phyloP scores from a whole-genome alignment of 2,329 filamentous ascomycete genomes.

The Ophiostoma australiae region DNA sequence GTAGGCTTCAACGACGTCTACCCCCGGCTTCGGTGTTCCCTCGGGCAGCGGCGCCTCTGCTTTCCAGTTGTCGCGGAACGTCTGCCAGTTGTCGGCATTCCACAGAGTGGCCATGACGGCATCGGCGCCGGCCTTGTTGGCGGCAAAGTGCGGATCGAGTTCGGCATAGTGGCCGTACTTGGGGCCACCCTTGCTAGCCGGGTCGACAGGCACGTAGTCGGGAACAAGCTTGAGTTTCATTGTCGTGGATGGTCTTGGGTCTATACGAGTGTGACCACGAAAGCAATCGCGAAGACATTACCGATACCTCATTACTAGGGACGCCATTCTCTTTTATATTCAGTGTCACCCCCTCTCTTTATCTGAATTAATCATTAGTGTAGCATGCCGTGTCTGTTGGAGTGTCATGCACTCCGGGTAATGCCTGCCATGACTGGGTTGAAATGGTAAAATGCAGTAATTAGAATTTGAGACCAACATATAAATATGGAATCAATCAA shows the following conservation, averaged over 20 bases:
- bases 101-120: slow-evolving; percentile 32
- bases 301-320: neutral
- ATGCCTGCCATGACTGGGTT: neutral
- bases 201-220: slow-evolving; percentile 32
- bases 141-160: slow-evolving; percentile 34
- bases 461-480: no score
- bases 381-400: neutral
- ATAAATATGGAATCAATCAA: no score
- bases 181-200: slow-evolving; percentile 35
- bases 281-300: neutral
- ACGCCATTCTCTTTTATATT: neutral
- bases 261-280: no score
- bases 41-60: slow-evolving; percentile 29
- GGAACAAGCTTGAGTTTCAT: slow-evolving; percentile 30
- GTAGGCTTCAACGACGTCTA: slow-evolving; percentile 33
- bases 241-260: neutral
- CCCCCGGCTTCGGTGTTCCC: slow-evolving; percentile 34
- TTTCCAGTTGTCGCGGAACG: slow-evolving; percentile 33
- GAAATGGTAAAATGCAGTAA: no score
- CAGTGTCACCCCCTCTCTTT: neutral
- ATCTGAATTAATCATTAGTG: neutral
- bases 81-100: slow-evolving; percentile 30
- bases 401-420: neutral
- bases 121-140: slow-evolving; percentile 31
- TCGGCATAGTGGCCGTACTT: slow-evolving; percentile 36